These are phyloP conservation scores for Fusarium succisae DNA, from an alignment of 2,329 filamentous ascomycete genomes.

Conservation along the genomic window DNA sequence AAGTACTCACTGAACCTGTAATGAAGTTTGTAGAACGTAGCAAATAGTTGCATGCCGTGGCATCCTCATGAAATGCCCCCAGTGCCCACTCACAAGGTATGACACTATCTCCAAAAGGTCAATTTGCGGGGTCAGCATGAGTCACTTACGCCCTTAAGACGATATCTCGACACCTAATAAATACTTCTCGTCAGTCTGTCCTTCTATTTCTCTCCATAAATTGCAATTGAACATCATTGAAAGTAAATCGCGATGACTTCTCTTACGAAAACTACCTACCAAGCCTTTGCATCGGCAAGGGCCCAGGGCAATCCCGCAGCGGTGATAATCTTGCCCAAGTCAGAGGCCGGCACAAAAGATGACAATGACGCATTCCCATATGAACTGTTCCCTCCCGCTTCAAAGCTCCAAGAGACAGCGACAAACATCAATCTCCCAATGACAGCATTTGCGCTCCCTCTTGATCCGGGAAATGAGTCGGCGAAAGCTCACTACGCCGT, in stretches of 20 bases:
- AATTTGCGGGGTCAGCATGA: neutral
- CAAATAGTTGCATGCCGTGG: neutral
- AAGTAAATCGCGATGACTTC: neutral
- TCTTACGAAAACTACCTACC: neutral
- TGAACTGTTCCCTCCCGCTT: neutral
- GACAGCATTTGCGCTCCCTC: neutral
- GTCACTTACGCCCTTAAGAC: neutral
- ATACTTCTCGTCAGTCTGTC: too few species aligned
- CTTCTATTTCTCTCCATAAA: accelerated
- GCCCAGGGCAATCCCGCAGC: constrained; percentile 7
- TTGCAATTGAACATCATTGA: accelerated
- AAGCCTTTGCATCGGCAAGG: neutral
- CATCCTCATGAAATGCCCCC: accelerated
- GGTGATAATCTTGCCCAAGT: neutral
- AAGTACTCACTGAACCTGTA: accelerated
- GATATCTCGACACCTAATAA: neutral
- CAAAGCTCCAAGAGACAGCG: neutral
- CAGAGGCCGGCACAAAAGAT: too few species aligned
- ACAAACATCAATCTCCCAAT: neutral
- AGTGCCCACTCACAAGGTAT: accelerated
- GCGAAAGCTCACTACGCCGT: constrained; percentile 3
- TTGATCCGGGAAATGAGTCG: neutral
- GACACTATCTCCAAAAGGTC: neutral
- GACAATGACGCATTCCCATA: neutral
- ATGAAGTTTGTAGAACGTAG: accelerated